A percentile compares a stretch with the other conserved stretches of the same genome.
Evolutionary conservation across 768 basidiomycete genomes (phyloP).

Genomic region (Suillus subluteus): DNA sequence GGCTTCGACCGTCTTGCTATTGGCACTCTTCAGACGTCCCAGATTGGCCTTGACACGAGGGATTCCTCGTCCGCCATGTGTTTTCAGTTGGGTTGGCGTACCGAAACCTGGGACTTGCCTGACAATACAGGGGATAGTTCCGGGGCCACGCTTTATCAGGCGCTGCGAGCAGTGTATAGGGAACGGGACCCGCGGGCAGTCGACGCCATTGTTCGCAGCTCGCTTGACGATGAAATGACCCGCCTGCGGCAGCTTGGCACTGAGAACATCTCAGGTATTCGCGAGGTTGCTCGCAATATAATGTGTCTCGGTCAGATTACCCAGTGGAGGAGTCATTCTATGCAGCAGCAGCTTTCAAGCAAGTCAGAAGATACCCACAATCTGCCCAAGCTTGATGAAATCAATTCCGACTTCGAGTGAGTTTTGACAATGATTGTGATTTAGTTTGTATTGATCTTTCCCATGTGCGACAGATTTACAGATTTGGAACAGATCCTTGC

Average conservation of each 20-base stretch:
- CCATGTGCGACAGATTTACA: constrained; percentile 55
- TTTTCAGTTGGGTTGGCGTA: constrained; percentile 91
- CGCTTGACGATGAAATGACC: constrained; percentile 63
- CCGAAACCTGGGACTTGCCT: constrained; percentile 94
- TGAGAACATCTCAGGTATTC: constrained; percentile 81
- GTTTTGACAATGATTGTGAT: constrained; percentile 29
- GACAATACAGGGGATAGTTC: constrained; percentile 50
- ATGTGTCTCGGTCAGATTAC: constrained; percentile 82
- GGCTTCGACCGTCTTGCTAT: constrained; percentile 92
- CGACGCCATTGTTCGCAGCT: constrained; percentile 50
- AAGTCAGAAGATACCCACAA: constrained; percentile 37
- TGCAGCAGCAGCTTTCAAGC: constrained; percentile 32
- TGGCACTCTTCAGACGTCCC: constrained; percentile 54
- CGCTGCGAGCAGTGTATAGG: constrained; percentile 80
- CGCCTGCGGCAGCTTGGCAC: constrained; percentile 67
- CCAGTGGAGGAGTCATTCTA: constrained; percentile 53
- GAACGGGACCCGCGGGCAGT: constrained; percentile 63
- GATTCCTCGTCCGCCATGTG: constrained; percentile 50
- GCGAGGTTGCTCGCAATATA: constrained; percentile 66
- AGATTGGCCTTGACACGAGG: constrained; percentile 34
- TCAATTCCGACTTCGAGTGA: constrained; percentile 69
- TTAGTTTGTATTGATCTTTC: background rate
- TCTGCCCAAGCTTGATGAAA: constrained; percentile 48
- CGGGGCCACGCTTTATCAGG: constrained; percentile 71
- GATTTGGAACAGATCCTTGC: constrained; percentile 79